Evolutionary conservation across 140 eudicot genomes (phyloP).

Genomic region (Flaveria floridana): DNA sequence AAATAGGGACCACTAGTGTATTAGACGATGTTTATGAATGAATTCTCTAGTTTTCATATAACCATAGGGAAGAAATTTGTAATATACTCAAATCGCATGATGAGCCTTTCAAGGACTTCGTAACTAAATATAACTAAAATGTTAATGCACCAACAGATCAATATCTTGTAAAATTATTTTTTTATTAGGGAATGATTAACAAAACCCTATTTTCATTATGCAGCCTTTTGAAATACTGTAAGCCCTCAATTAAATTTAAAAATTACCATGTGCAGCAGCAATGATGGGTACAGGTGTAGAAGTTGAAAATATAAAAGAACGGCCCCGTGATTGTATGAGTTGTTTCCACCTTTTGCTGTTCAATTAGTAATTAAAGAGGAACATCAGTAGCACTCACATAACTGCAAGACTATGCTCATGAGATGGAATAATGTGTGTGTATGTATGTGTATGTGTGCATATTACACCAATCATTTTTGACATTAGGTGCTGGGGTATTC

Average conservation of each 20-base stretch:
- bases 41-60: background rate
- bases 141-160: background rate
- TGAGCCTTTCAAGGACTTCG: background rate
- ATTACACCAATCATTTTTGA: background rate
- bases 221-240: conserved; percentile 5
- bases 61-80: background rate
- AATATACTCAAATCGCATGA: background rate
- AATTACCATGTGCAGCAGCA: conserved; percentile 91
- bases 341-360: conserved; percentile 92
- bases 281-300: conserved; percentile 80
- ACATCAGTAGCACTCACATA: conserved; percentile 16
- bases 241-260: conserved; percentile 7
- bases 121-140: background rate
- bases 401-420: background rate
- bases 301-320: conserved; percentile 96
- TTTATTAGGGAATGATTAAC: background rate
- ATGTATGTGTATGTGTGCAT: background rate
- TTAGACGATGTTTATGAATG: background rate
- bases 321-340: conserved; percentile 88
- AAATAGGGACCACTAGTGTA: background rate
- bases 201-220: background rate
- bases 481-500: conserved; percentile 7
- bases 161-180: too few relatives aligned
- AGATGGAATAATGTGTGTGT: background rate
- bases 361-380: conserved; percentile 19